phyloP scores from a whole-genome alignment of 2,329 filamentous ascomycete genomes.

The Teratosphaeria pseudoeucalypti region DNA sequence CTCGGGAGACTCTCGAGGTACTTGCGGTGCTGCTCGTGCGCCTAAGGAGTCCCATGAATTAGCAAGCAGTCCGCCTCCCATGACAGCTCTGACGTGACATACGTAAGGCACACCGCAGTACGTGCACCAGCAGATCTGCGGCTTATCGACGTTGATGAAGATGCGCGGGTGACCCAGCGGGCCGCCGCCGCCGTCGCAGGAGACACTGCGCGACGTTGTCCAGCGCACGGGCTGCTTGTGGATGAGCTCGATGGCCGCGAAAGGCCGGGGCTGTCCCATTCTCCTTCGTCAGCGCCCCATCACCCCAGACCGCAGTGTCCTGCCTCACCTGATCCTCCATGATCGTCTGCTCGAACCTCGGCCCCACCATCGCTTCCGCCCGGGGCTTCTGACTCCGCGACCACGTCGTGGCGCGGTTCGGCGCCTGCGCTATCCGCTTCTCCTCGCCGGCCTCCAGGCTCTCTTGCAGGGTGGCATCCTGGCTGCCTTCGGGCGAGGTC shows the following conservation, averaged over 20 bases:
- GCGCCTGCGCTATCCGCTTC: constrained; percentile 61
- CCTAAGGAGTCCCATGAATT: constrained; percentile 43
- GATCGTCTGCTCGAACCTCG: constrained; percentile 93
- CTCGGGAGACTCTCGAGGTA: constrained; percentile 72
- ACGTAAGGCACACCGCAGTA: constrained; percentile 95
- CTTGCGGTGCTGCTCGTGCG: constrained; percentile 77
- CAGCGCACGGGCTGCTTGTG: constrained; percentile 92
- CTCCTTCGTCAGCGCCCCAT: neutral
- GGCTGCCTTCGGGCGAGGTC: constrained; percentile 38
- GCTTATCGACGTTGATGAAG: constrained; percentile 98
- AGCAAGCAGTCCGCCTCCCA: neutral
- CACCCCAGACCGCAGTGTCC: neutral
- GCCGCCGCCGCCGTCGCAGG: constrained; percentile 87
- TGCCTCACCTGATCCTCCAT: constrained; percentile 76
- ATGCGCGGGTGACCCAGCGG: constrained; percentile 82
- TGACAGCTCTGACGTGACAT: constrained; percentile 32
- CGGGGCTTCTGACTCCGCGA: constrained; percentile 75
- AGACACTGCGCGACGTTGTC: constrained; percentile 71
- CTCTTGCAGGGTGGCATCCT: constrained; percentile 47
- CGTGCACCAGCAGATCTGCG: constrained; percentile 77
- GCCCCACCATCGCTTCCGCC: constrained; percentile 77
- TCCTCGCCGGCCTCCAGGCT: constrained; percentile 44
- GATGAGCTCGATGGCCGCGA: constrained; percentile 87
- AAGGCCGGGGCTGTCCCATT: constrained; percentile 62
- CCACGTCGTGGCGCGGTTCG: constrained; percentile 76